A percentile compares a stretch with the other conserved stretches of the same genome.
phyloP scores from a whole-genome alignment of 495 filamentous ascomycete genomes.

The Annulohypoxylon maeteangense region DNA sequence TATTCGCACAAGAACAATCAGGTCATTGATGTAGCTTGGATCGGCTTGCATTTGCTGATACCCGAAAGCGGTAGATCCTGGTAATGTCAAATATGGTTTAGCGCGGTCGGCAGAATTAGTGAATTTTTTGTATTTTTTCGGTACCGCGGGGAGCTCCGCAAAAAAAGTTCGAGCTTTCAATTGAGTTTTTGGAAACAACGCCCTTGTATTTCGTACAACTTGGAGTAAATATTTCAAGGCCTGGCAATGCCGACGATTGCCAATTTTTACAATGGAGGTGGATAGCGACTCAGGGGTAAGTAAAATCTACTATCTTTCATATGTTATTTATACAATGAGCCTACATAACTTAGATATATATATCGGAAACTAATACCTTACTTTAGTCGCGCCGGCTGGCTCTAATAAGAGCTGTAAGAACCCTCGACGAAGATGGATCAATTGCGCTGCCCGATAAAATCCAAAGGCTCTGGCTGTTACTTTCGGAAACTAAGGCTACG shows the following conservation, averaged over 20 bases:
- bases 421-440: slow-evolving; percentile 54
- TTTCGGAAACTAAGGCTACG: slow-evolving; percentile 46
- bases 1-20: slow-evolving; percentile 28
- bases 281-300: slow-evolving; percentile 39
- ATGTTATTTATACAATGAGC: not conserved
- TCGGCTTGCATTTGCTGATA: slow-evolving; percentile 20
- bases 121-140: slow-evolving; percentile 40
- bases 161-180: slow-evolving; percentile 42
- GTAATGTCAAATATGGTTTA: slow-evolving; percentile 23
- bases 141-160: slow-evolving; percentile 40
- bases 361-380: slow-evolving; percentile 21
- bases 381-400: slow-evolving; percentile 43
- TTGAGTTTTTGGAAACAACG: slow-evolving; percentile 6
- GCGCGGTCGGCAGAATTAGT: slow-evolving; percentile 52
- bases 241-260: slow-evolving; percentile 33
- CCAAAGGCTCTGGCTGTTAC: slow-evolving; percentile 49
- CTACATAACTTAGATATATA: not conserved
- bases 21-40: slow-evolving; percentile 24
- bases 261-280: slow-evolving; percentile 44
- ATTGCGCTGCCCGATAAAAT: slow-evolving; percentile 54
- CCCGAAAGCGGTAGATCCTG: slow-evolving; percentile 53
- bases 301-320: not conserved
- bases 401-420: slow-evolving; percentile 45
- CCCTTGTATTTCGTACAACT: not conserved
- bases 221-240: not conserved